phyloP scores from a whole-genome alignment of 495 filamentous ascomycete genomes.

The Xylaria acuta region DNA sequence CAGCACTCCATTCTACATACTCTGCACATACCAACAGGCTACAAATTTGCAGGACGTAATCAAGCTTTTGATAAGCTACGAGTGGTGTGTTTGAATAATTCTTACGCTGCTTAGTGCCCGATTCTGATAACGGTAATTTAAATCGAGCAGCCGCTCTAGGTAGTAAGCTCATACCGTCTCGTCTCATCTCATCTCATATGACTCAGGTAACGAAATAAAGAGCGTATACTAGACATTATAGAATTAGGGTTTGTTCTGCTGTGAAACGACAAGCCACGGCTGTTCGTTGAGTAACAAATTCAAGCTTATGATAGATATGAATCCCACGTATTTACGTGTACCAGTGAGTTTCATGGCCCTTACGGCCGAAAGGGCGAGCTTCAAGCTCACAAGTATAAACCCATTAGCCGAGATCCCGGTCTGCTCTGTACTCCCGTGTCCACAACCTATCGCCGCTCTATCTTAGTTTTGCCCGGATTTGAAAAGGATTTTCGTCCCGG shows the following conservation, averaged over 20 bases:
- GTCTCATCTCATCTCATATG: neutral
- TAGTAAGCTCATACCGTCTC: neutral
- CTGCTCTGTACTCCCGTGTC: neutral
- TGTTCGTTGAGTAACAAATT: neutral
- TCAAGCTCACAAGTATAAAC: neutral
- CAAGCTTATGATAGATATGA: neutral
- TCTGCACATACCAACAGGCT: neutral
- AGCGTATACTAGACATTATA: neutral
- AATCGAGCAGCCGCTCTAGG: neutral
- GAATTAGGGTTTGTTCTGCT: neutral
- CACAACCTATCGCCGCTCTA: slow-evolving; percentile 11
- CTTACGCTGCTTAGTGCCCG: neutral
- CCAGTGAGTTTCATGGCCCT: slow-evolving; percentile 5
- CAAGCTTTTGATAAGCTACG: neutral
- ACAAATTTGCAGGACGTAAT: neutral
- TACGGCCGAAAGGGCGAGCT: neutral
- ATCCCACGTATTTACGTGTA: neutral
- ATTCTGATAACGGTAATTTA: neutral
- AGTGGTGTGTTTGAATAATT: neutral
- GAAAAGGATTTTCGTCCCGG: neutral
- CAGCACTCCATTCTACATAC: neutral
- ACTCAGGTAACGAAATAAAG: neutral
- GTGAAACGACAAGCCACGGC: neutral
- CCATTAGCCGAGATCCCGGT: neutral
- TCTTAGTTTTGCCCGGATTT: neutral